A percentile compares a stretch with the other conserved stretches of the same genome.
phyloP scores from a whole-genome alignment of 2,329 filamentous ascomycete genomes.

The Botrytis hyacinthi region DNA sequence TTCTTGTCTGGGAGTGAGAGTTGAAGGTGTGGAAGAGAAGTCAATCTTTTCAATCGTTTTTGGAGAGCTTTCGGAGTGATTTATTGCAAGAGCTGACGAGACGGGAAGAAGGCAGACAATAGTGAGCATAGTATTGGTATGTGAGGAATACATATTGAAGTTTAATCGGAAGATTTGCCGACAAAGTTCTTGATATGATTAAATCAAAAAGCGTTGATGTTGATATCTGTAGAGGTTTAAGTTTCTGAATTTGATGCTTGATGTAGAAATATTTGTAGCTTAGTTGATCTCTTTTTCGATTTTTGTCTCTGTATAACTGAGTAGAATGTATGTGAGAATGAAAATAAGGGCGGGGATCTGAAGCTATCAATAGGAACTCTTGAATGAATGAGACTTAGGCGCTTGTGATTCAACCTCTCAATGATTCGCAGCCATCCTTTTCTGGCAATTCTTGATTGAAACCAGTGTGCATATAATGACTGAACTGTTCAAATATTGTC shows the following conservation, averaged over 20 bases:
- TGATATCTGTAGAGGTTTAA: not conserved
- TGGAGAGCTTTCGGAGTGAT: not conserved
- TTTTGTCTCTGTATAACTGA: not conserved
- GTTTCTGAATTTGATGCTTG: not conserved
- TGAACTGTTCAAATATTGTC: not conserved
- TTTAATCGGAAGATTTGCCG: not conserved
- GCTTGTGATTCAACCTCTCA: not conserved
- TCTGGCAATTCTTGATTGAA: not conserved
- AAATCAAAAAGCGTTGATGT: not conserved
- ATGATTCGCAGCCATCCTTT: not conserved
- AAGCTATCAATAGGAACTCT: not conserved
- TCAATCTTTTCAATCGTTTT: too few relatives aligned
- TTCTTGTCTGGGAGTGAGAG: not conserved
- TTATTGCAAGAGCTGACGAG: not conserved
- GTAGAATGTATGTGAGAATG: not conserved
- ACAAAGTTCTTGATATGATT: not conserved
- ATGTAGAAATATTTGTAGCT: too few relatives aligned
- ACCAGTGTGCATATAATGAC: not conserved
- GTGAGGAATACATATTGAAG: not conserved
- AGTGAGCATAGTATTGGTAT: too few relatives aligned
- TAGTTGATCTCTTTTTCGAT: not conserved
- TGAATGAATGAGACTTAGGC: not conserved
- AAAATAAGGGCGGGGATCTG: not conserved
- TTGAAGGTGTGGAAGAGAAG: not conserved
- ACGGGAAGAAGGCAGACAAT: not conserved